phyloP scores from a whole-genome alignment of 306 rosid species.

The Pterocarpus macrocarpus region DNA sequence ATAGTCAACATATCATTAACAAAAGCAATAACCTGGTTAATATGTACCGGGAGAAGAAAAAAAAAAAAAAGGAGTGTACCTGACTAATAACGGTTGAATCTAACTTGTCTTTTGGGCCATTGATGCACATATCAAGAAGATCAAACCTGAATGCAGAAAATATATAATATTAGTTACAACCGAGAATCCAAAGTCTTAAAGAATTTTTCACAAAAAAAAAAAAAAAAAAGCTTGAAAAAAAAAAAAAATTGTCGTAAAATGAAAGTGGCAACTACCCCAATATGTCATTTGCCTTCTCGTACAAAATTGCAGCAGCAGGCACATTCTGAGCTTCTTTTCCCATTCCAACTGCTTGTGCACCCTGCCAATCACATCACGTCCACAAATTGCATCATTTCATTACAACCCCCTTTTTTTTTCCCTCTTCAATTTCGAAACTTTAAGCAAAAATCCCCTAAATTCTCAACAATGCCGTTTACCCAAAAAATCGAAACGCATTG shows the following conservation, averaged over 20 bases:
- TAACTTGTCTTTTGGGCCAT: conserved; percentile 94
- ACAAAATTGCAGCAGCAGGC: conserved; percentile 77
- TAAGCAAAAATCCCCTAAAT: not conserved
- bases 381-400: not conserved
- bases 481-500: not conserved
- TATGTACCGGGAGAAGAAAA: not conserved
- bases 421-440: too few species aligned
- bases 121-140: conserved; percentile 89
- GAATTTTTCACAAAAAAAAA: not conserved
- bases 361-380: conserved; percentile 57
- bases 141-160: conserved; percentile 73
- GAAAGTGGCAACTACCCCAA: conserved; percentile 63
- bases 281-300: conserved; percentile 79
- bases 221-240: not conserved
- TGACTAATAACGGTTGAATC: conserved; percentile 92
- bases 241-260: not conserved
- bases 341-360: conserved; percentile 98
- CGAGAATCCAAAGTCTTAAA: not conserved
- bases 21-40: not conserved
- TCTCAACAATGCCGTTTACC: not conserved
- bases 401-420: not conserved
- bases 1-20: not conserved
- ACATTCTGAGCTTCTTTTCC: conserved; percentile 92
- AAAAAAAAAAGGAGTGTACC: conserved; percentile 48
- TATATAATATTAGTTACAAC: not conserved